A percentile compares a stretch with the other conserved stretches of the same genome.
These are phyloP conservation scores for Scedosporium aurantiacum DNA, from an alignment of 2,329 filamentous ascomycete species.

Conservation along the genomic window DNA sequence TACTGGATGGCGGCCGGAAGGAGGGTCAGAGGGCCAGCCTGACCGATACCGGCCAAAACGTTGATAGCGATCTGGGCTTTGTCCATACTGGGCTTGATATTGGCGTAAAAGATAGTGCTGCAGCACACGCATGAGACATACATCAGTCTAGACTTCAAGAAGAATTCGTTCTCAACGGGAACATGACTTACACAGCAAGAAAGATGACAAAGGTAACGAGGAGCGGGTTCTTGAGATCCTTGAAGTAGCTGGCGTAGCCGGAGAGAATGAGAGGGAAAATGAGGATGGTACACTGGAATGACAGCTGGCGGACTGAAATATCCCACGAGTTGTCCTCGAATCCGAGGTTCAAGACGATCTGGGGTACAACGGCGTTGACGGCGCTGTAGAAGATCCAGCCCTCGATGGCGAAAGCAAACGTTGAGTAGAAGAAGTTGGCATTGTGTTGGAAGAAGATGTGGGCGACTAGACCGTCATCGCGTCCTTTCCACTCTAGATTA, in stretches of 20 bases:
- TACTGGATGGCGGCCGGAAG: conserved; percentile 40
- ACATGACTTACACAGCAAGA: conserved; percentile 28
- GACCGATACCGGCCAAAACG: conserved; percentile 35
- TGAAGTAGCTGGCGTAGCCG: conserved; percentile 34
- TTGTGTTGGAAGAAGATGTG: conserved; percentile 43
- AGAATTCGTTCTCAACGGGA: background rate
- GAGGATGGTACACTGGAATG: conserved; percentile 27
- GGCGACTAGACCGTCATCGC: conserved; percentile 40
- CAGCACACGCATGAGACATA: no score
- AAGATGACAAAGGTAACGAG: conserved; percentile 35
- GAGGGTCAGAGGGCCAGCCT: conserved; percentile 36
- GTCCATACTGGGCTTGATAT: conserved; percentile 31
- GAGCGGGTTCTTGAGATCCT: conserved; percentile 36
- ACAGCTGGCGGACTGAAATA: conserved; percentile 37
- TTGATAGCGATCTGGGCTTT: conserved; percentile 34
- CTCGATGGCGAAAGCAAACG: conserved; percentile 45
- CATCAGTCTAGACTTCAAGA: background rate
- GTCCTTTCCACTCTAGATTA: conserved; percentile 40
- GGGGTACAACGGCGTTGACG: conserved; percentile 38
- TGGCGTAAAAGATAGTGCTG: conserved; percentile 33
- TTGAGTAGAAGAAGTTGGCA: conserved; percentile 41
- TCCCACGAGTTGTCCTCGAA: conserved; percentile 33
- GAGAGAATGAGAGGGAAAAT: conserved; percentile 21
- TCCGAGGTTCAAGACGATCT: conserved; percentile 36
- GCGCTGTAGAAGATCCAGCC: conserved; percentile 48